These are phyloP conservation scores for Boletus semigastroideus DNA, from an alignment of 1,284 basidiomycete species.

Conservation along the genomic window DNA sequence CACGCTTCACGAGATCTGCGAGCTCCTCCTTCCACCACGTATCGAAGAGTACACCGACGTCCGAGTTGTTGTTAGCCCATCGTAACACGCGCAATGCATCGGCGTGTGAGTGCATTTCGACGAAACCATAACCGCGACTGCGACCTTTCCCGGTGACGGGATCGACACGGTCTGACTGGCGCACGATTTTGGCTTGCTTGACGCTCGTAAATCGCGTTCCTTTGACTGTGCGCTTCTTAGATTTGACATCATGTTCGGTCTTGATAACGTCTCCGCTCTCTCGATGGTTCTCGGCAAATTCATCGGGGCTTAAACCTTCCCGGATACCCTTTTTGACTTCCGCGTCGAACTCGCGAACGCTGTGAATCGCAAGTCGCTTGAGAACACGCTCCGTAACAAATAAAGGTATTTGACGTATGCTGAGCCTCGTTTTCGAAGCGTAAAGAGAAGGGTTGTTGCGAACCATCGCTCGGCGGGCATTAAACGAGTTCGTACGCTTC, in stretches of 20 bases:
- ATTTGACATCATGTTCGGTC: slow-evolving; percentile 30
- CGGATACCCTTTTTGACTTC: slow-evolving; percentile 74
- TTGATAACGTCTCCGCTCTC: slow-evolving; percentile 29
- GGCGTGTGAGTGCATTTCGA: slow-evolving; percentile 86
- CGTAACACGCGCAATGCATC: slow-evolving; percentile 90
- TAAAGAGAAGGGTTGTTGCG: slow-evolving; percentile 92
- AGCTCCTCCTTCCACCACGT: slow-evolving; percentile 86
- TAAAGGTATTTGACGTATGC: slow-evolving; percentile 88
- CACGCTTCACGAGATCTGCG: slow-evolving; percentile 62
- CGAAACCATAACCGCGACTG: slow-evolving; percentile 93
- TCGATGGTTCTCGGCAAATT: slow-evolving; percentile 50
- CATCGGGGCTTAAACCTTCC: slow-evolving; percentile 68
- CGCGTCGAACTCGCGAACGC: slow-evolving; percentile 74
- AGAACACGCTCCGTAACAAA: slow-evolving; percentile 89
- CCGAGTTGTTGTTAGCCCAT: slow-evolving; percentile 91
- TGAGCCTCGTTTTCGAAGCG: slow-evolving; percentile 92
- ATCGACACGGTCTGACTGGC: slow-evolving; percentile 86
- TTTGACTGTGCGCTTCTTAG: slow-evolving; percentile 36
- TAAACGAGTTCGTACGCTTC: slow-evolving; percentile 81
- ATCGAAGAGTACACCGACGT: slow-evolving; percentile 63
- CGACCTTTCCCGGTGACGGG: slow-evolving; percentile 82
- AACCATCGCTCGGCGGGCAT: slow-evolving; percentile 75
- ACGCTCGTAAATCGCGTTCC: slow-evolving; percentile 57
- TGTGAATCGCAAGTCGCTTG: slow-evolving; percentile 85
- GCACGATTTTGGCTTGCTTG: slow-evolving; percentile 90